Base-by-base conservation (phyloP, 2,329 filamentous ascomycete genomes). In the Nothopassalora personata region DNA sequence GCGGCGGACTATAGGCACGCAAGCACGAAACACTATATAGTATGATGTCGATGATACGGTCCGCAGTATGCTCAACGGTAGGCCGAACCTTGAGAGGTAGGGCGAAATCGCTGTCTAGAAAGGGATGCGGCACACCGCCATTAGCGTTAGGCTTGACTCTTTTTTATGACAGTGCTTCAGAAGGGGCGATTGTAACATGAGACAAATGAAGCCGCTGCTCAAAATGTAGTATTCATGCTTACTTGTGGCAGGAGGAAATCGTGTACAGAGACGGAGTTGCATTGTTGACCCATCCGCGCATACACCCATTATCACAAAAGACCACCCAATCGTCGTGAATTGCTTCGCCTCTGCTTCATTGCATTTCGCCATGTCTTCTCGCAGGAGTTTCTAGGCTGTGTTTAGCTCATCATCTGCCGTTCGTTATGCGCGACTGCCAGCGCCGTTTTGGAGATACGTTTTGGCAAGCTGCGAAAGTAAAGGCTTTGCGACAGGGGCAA, bases 401-500 rank as follows among this genome's bases (percentile, higher is more conserved):
- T 51, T 51, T 51, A 34, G 49, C 49, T 51, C 49, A 51, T 51
- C 49, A 10, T 51, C 49, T 51, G 49, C 49, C 27, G 28, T 51
- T 18, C 27, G 28, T 51, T 18, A 51, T 51, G 49, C 27, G 27
- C 49, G 27, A 11, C 28, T 46, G n/a, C 28, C 51, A 57, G 57
- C 51, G 36, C 59, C 61, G 45, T 64, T 59, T 45, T 64, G 63
- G 7, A 71, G 54, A 59, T 71, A 71, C 48, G 65, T 64, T 53
- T 67, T 68, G 19, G 69, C 69, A 51, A 71, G 48, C 36, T 68
- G 66, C 13, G 54, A 53, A 36, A 70, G 53, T 53, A 70, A 53
- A 10, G 69, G 69, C 60, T 70, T 71, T 18, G 69, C 69, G 18
- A 71, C 61, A 4, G 69, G 69, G 57, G 64, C 69, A 11, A 67